Percentiles rank a stretch among this genome's conserved stretches.
These are phyloP conservation scores for Cladosporium velox DNA, from an alignment of 2,329 filamentous ascomycete species.

Conservation along the genomic window DNA sequence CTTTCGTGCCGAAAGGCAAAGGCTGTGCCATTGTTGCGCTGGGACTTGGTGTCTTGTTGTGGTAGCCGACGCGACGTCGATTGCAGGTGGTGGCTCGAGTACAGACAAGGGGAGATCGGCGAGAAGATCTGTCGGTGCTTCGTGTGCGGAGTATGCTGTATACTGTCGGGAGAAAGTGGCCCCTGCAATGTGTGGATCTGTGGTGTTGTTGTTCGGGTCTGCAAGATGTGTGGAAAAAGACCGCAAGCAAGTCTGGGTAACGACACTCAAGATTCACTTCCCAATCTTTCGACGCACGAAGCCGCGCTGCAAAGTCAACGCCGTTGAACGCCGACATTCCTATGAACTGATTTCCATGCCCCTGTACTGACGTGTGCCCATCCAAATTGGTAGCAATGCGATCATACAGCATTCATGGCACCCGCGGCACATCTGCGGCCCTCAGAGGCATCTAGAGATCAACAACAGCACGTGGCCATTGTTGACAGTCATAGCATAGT, in stretches of 20 bases:
- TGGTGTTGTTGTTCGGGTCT: neutral
- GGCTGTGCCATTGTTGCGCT: neutral
- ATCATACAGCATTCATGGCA: neutral
- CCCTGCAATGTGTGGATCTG: neutral
- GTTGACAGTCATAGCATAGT: neutral
- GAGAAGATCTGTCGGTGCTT: neutral
- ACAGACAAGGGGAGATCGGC: neutral
- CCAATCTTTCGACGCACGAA: neutral
- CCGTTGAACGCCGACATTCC: neutral
- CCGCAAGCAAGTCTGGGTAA: neutral
- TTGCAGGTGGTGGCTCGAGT: neutral
- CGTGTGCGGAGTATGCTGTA: neutral
- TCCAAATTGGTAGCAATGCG: neutral
- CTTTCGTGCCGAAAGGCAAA: neutral
- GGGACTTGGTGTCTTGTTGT: neutral
- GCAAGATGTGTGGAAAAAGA: neutral
- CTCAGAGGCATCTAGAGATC: neutral
- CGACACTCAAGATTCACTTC: neutral
- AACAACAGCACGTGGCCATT: neutral
- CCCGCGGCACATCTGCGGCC: neutral
- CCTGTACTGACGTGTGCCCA: neutral
- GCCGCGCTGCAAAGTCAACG: neutral
- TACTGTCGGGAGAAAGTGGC: neutral
- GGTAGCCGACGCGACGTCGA: neutral
- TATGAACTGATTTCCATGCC: neutral